Conservation (phyloP, 305 asterid genomes). For the Stenogyne calaminthoides region DNA sequence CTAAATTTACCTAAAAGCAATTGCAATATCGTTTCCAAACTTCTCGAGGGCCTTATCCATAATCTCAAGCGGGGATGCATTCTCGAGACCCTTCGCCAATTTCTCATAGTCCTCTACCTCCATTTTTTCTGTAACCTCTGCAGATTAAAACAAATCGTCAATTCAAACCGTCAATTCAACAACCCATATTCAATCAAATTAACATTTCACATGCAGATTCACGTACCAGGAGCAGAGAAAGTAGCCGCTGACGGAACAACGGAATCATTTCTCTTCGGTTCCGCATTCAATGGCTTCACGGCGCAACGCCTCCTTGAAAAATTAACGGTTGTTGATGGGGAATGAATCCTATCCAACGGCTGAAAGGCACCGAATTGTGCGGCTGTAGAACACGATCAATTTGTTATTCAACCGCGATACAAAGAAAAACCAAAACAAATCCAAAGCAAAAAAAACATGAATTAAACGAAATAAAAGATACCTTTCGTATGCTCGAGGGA, state of each 20-base stretch:
- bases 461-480: neutral
- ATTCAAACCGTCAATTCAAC: slow-evolving; percentile 6
- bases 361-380: slow-evolving; percentile 44
- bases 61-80: slow-evolving; percentile 93
- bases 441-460: neutral
- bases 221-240: slow-evolving; percentile 66
- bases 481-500: slow-evolving; percentile 47
- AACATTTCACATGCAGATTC: neutral
- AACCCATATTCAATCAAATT: neutral
- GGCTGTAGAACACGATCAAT: slow-evolving; percentile 37
- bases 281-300: slow-evolving; percentile 61
- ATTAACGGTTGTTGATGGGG: slow-evolving; percentile 34
- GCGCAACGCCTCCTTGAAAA: slow-evolving; percentile 39
- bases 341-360: slow-evolving; percentile 39
- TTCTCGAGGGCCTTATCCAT: slow-evolving; percentile 91
- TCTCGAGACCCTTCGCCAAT: slow-evolving; percentile 66
- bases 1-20: slow-evolving; percentile 82
- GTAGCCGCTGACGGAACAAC: slow-evolving; percentile 71
- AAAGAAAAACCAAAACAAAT: neutral
- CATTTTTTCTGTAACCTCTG: slow-evolving; percentile 56
- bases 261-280: slow-evolving; percentile 52
- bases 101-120: slow-evolving; percentile 71
- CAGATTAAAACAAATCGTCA: slow-evolving; percentile 18
- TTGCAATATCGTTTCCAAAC: slow-evolving; percentile 92
- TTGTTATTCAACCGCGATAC: neutral